A percentile compares a stretch with the other conserved stretches of the same genome.
phyloP scores from a whole-genome alignment of 225 moss, liverwort and hornwort genomes.

The Asterella californica region DNA sequence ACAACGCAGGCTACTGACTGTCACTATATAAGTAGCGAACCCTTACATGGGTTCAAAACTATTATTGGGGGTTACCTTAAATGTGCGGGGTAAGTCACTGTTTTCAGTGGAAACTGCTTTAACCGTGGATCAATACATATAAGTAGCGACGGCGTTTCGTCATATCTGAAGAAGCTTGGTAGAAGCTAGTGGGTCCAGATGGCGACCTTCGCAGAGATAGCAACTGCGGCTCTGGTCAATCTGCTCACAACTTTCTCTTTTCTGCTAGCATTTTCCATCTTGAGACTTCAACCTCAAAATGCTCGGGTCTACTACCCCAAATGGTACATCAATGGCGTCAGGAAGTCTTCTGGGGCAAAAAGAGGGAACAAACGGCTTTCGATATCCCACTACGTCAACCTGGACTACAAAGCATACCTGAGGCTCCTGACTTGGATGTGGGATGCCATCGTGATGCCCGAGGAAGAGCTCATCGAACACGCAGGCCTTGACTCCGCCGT shows the following conservation, averaged over 20 bases:
- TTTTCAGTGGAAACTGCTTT: too few relatives aligned
- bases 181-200: conserved; percentile 20
- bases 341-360: conserved; percentile 49
- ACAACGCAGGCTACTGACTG: too few relatives aligned
- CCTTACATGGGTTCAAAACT: too few relatives aligned
- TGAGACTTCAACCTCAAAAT: conserved; percentile 68
- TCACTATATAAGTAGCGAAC: too few relatives aligned
- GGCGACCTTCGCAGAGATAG: conserved; percentile 56
- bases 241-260: conserved; percentile 37
- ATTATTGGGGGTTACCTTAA: too few relatives aligned
- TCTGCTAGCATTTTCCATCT: conserved; percentile 50
- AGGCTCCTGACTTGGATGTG: conserved; percentile 54
- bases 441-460: conserved; percentile 53
- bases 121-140: too few relatives aligned
- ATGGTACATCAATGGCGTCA: conserved; percentile 60
- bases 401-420: conserved; percentile 44
- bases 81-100: too few relatives aligned
- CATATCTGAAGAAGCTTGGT: too few relatives aligned
- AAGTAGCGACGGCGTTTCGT: too few relatives aligned
- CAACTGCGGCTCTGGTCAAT: conserved; percentile 57
- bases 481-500: conserved; percentile 72
- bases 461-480: conserved; percentile 66
- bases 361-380: conserved; percentile 27
- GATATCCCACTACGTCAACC: conserved; percentile 48
- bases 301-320: conserved; percentile 72